Evolutionary conservation across 495 filamentous ascomycete species (phyloP).

Genomic region (Bryoglossum gracile): DNA sequence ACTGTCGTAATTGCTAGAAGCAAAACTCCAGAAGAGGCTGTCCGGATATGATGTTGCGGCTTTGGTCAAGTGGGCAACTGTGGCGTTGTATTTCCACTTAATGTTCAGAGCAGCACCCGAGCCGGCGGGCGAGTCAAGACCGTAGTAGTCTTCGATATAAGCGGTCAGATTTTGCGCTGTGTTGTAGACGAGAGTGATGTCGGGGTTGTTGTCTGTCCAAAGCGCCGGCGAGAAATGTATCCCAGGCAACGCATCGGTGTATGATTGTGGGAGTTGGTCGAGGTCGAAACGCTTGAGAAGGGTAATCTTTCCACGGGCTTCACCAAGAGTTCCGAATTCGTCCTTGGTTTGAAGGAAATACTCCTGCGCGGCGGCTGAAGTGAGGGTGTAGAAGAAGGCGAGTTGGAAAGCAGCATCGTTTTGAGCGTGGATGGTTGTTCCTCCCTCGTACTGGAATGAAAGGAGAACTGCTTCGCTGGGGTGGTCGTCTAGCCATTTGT

Average conservation of each 20-base stretch:
- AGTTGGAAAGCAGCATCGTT: conserved; percentile 35
- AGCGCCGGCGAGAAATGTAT: conserved; percentile 35
- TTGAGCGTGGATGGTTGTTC: conserved; percentile 13
- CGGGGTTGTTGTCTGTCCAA: conserved; percentile 33
- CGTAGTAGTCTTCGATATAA: conserved; percentile 40
- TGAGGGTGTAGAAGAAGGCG: conserved; percentile 29
- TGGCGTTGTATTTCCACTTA: conserved; percentile 36
- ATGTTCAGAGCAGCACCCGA: conserved; percentile 32
- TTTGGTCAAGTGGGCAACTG: conserved; percentile 26
- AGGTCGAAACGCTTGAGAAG: conserved; percentile 37
- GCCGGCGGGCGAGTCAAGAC: conserved; percentile 24
- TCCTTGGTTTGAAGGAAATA: conserved; percentile 36
- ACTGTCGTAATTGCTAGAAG: conserved; percentile 36
- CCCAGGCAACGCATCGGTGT: conserved; percentile 30
- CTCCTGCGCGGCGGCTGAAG: conserved; percentile 28
- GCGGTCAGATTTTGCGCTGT: conserved; percentile 28
- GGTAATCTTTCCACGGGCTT: conserved; percentile 37
- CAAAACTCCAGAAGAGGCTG: conserved; percentile 44
- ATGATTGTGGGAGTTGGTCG: conserved; percentile 27
- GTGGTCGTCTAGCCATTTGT: conserved; percentile 34
- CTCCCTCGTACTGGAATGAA: conserved; percentile 37
- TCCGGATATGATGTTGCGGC: conserved; percentile 26
- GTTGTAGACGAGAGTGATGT: conserved; percentile 33
- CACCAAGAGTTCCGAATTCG: conserved; percentile 32
- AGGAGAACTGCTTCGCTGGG: conserved; percentile 32